phyloP scores from a whole-genome alignment of 257 asterid genomes.

The Echium plantagineum region DNA sequence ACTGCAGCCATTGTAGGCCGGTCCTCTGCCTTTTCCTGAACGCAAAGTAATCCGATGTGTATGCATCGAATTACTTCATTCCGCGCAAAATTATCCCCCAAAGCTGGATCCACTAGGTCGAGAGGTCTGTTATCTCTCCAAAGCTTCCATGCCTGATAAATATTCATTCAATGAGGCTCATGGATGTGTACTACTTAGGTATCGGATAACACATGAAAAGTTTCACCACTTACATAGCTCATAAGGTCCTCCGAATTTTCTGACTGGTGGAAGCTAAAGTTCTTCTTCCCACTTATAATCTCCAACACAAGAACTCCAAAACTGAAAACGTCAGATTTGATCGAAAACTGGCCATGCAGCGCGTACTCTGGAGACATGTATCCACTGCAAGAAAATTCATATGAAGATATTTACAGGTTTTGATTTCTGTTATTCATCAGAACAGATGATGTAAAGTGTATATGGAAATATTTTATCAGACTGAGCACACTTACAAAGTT shows the following conservation, averaged over 20 bases:
- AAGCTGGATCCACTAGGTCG: constrained; percentile 15
- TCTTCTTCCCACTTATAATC: constrained; percentile 19
- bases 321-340: constrained; percentile 24
- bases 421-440: not conserved
- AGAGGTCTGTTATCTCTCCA: constrained; percentile 14
- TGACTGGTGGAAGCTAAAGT: constrained; percentile 10
- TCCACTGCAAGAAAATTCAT: constrained; percentile 12
- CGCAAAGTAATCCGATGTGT: constrained; percentile 17
- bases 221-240: constrained; percentile 15
- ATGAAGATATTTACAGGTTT: not conserved
- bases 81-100: constrained; percentile 1
- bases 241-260: constrained; percentile 11
- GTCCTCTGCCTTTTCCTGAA: constrained; percentile 15
- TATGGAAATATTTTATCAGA: not conserved
- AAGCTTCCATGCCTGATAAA: constrained; percentile 19
- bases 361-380: constrained; percentile 30
- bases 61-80: constrained; percentile 12
- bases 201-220: too few species aligned
- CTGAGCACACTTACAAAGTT: constrained; percentile 11
- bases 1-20: constrained; percentile 23
- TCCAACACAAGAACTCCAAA: constrained; percentile 24
- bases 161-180: not conserved
- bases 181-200: too few species aligned
- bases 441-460: too few species aligned
- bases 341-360: constrained; percentile 17